Base-by-base conservation (phyloP, 352 stramenopile genomes). In the Pythium myriotylum region DNA sequence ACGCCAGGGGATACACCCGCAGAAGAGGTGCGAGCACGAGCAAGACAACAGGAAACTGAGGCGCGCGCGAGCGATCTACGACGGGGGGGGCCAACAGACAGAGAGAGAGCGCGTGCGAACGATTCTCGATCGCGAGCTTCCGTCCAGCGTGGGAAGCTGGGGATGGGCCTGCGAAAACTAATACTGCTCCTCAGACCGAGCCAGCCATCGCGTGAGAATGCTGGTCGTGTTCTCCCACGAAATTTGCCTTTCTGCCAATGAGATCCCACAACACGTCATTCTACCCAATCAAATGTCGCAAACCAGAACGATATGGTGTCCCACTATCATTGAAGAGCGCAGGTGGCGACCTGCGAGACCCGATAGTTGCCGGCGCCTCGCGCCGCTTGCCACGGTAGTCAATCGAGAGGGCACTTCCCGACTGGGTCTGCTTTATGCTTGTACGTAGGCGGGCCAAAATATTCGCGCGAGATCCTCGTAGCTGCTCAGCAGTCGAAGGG, bases 321-420 rank as follows among this genome's bases (percentile, higher is more conserved):
- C 56, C 56, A 64, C 47, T 64, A 46, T 57, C 48, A 57, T 64
- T 57, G 56, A 64, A 64, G 26, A 41, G 46, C 56, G 32, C 48
- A 56, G 48, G 37, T 56, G 46, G 3, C 3, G 29, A 43, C 46
- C 56, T 64, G 46, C 41, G 37, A 57, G 2, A 64, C 8, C 5
- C 16, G n/a, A 64, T 64, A 52, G 10, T 56, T 45, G 46, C 33
- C 48, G 35, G 46, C 52, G 56, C 39, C 19, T 47, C 56, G 48
- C 46, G 53, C 56, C 45, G 27, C 23, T 32, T 26, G 29, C 20
- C 9, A 23, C 35, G 45, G 54, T 29, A 52, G 53, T 45, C 41
- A 51, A 32, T 50, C 29, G 39, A 35, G 42, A 9, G 29, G n/a
- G 17, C 33, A 47, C 53, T 40, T 54, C 46, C 32, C 32, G 41